Percentiles rank a stretch among this genome's conserved stretches.
These are phyloP conservation scores for Acanthamoeba triangularis DNA, from an alignment of 208 protist genomes.

Conservation along the genomic window DNA sequence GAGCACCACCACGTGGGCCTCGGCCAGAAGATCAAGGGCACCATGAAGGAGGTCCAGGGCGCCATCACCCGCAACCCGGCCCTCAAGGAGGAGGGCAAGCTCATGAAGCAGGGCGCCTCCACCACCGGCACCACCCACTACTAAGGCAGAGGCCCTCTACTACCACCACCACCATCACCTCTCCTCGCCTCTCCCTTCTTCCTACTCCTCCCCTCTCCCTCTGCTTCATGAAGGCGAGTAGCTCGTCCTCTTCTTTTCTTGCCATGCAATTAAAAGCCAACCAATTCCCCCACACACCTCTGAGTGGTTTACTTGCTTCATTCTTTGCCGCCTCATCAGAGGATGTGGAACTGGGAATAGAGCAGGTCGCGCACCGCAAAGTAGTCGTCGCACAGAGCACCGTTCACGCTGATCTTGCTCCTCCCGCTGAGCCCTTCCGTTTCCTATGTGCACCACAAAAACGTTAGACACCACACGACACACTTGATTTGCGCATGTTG, in stretches of 20 bases:
- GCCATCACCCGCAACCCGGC: constrained; percentile 18
- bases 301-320: too few species aligned
- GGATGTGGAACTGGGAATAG: constrained; percentile 71
- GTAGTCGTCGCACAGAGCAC: constrained; percentile 70
- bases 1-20: background rate
- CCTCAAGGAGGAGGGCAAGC: constrained; percentile 32
- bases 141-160: too few species aligned
- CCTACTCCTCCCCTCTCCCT: too few species aligned
- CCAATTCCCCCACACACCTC: too few species aligned
- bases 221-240: too few species aligned
- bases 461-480: background rate
- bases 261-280: too few species aligned
- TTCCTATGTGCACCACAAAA: constrained; percentile 38
- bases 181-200: background rate
- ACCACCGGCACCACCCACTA: background rate
- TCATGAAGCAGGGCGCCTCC: constrained; percentile 7
- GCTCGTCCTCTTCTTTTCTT: too few species aligned
- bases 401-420: constrained; percentile 59
- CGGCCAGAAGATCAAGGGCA: constrained; percentile 62
- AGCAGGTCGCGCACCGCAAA: constrained; percentile 59
- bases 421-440: constrained; percentile 47
- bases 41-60: constrained; percentile 50
- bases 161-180: background rate
- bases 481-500: too few species aligned
- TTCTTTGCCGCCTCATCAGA: background rate